A percentile compares a stretch with the other conserved stretches of the same genome.
phyloP scores from a whole-genome alignment of 805 yeast genomes.

The Zygosaccharomyces bailii region DNA sequence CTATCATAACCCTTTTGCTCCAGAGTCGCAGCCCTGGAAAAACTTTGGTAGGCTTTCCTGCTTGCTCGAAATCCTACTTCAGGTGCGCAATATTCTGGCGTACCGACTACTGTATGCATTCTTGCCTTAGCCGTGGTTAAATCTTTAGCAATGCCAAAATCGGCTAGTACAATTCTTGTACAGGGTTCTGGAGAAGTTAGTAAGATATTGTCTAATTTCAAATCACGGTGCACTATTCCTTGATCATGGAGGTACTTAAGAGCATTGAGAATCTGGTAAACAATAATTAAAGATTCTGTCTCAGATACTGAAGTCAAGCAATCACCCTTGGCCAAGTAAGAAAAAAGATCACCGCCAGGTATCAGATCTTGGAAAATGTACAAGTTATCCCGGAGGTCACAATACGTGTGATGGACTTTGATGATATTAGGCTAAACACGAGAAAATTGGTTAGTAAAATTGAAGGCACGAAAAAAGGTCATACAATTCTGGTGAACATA shows the following conservation, averaged over 20 bases:
- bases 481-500: no score
- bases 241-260: constrained; percentile 50
- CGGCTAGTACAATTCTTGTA: constrained; percentile 57
- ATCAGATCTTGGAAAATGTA: constrained; percentile 49
- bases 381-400: constrained; percentile 28
- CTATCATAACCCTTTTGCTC: constrained; percentile 45
- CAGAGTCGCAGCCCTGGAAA: constrained; percentile 28
- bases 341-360: constrained; percentile 58
- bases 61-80: constrained; percentile 51
- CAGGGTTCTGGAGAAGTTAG: constrained; percentile 51
- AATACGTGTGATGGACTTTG: constrained; percentile 39
- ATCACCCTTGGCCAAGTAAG: constrained; percentile 46
- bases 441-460: constrained; percentile 6
- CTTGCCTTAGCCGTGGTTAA: constrained; percentile 34
- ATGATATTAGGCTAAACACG: constrained; percentile 48
- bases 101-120: constrained; percentile 54
- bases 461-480: no score
- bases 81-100: constrained; percentile 72
- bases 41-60: constrained; percentile 28
- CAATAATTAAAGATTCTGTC: constrained; percentile 49
- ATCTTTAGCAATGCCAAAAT: constrained; percentile 58
- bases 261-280: constrained; percentile 56
- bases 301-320: constrained; percentile 46
- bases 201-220: constrained; percentile 63
- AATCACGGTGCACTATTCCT: constrained; percentile 62